Percentiles rank a stretch among this genome's conserved stretches.
These are phyloP conservation scores for Cytospora piceicola DNA, from an alignment of 2,329 filamentous ascomycete genomes.

Conservation along the genomic window DNA sequence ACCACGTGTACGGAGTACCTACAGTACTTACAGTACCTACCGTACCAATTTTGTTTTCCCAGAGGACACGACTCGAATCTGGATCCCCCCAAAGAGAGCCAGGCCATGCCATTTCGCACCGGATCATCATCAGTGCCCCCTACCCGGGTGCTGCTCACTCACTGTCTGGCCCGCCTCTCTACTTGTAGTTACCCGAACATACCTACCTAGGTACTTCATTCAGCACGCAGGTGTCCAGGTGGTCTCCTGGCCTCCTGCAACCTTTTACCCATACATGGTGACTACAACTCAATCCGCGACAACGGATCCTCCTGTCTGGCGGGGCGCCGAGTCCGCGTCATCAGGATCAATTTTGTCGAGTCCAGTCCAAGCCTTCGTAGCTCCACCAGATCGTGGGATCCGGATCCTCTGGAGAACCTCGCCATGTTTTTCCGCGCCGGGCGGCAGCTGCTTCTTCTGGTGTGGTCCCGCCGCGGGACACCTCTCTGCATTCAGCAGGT, in stretches of 20 bases:
- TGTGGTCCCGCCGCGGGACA: conserved; percentile 8
- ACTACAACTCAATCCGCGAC: not conserved
- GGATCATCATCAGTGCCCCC: conserved; percentile 10
- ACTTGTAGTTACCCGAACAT: too few species aligned
- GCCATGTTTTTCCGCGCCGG: conserved; percentile 17
- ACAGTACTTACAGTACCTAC: too few species aligned
- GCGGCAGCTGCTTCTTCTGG: conserved; percentile 29
- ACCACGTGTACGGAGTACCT: too few species aligned
- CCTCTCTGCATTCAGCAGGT: conserved; percentile 15
- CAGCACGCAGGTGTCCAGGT: too few species aligned
- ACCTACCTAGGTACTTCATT: too few species aligned
- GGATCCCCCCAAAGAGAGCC: too few species aligned
- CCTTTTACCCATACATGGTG: not conserved
- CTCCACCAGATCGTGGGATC: conserved; percentile 21
- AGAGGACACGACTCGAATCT: too few species aligned
- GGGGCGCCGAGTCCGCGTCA: conserved; percentile 25
- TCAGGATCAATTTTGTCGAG: not conserved
- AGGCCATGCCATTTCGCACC: not conserved
- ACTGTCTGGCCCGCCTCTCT: not conserved
- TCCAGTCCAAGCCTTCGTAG: not conserved
- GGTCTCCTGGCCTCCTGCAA: too few species aligned
- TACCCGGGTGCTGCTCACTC: conserved; percentile 14
- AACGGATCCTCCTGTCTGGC: conserved; percentile 13
- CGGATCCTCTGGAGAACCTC: conserved; percentile 13
- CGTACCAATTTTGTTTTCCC: too few species aligned